Evolutionary conservation across 768 basidiomycete genomes (phyloP).

Genomic region (Saitozyma sp.): DNA sequence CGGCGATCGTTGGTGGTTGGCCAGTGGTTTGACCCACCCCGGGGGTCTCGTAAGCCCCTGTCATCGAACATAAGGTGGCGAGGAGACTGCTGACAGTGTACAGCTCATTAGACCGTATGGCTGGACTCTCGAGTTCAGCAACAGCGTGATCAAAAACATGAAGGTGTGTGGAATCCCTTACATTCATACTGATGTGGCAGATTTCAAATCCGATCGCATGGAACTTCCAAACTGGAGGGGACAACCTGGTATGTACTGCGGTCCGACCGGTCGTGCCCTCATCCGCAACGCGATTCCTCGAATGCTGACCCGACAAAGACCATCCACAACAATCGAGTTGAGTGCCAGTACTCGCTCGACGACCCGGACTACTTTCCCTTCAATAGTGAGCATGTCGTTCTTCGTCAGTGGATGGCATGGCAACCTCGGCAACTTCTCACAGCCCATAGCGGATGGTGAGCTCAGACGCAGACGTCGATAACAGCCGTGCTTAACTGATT

Average conservation of each 20-base stretch:
- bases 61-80: neutral
- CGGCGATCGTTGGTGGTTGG: slow-evolving; percentile 55
- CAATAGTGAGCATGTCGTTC: slow-evolving; percentile 41
- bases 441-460: slow-evolving; percentile 63
- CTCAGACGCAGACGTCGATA: slow-evolving; percentile 41
- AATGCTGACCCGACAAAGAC: too few species aligned
- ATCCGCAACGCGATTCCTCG: too few species aligned
- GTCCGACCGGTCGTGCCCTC: neutral
- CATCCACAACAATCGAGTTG: slow-evolving; percentile 58
- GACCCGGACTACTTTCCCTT: slow-evolving; percentile 11
- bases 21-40: slow-evolving; percentile 61
- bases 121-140: neutral
- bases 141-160: neutral
- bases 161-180: slow-evolving; percentile 4
- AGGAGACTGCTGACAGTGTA: too few species aligned
- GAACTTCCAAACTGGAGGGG: slow-evolving; percentile 62
- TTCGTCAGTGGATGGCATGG: slow-evolving; percentile 54
- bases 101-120: too few species aligned
- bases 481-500: slow-evolving; percentile 15
- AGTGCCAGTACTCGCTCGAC: slow-evolving; percentile 17
- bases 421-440: slow-evolving; percentile 61
- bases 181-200: slow-evolving; percentile 57
- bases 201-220: slow-evolving; percentile 46
- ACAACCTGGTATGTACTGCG: slow-evolving; percentile 53
- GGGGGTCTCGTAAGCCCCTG: slow-evolving; percentile 55